A percentile compares a stretch with the other conserved stretches of the same genome.
phyloP scores from a whole-genome alignment of 139 green algal genomes.

The Nannochloris sp. region DNA sequence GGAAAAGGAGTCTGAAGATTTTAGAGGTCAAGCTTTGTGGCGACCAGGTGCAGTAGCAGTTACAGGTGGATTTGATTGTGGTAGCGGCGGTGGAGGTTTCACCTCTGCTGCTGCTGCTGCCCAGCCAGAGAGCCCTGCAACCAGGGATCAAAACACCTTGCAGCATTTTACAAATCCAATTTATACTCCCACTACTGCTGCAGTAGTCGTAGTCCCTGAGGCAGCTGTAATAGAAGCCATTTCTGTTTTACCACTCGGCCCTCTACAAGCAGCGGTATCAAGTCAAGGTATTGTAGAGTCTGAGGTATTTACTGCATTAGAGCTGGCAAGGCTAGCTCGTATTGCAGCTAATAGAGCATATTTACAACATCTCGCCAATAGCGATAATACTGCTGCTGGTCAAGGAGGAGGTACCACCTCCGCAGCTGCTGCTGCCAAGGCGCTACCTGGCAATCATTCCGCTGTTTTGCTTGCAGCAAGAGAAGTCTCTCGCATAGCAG shows the following conservation, averaged over 20 bases:
- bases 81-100: neutral
- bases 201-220: conserved; percentile 3
- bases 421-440: neutral
- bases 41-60: neutral
- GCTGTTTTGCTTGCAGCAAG: conserved; percentile 26
- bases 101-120: too few species aligned
- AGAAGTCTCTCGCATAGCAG: conserved; percentile 7
- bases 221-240: conserved; percentile 2
- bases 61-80: neutral
- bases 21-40: neutral
- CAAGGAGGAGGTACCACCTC: neutral
- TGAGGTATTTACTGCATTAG: conserved; percentile 31
- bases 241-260: conserved; percentile 8
- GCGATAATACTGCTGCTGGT: conserved; percentile 9
- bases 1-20: neutral
- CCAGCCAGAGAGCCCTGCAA: neutral
- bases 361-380: conserved; percentile 22
- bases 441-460: neutral
- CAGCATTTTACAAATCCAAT: neutral
- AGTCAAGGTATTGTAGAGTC: neutral
- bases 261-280: neutral
- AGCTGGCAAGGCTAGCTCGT: conserved; percentile 34
- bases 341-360: conserved; percentile 44
- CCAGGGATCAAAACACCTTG: neutral
- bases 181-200: neutral